Conservation (phyloP, 2,329 filamentous ascomycete genomes). For the Cytospora paraplurivora region DNA sequence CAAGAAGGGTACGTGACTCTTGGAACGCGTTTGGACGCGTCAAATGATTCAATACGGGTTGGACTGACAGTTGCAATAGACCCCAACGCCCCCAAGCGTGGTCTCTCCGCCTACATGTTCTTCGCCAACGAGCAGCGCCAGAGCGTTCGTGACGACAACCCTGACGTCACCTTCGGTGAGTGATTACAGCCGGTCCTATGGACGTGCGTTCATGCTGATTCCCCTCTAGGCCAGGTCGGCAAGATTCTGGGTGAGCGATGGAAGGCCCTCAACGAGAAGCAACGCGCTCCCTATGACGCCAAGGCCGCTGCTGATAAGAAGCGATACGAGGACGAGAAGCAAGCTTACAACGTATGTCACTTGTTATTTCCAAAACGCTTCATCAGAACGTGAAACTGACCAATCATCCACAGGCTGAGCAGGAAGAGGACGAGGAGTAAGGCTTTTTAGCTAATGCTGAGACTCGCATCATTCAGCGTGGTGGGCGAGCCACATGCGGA, state of each 20-base stretch:
- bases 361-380: slow-evolving; percentile 26
- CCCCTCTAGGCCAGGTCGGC: slow-evolving; percentile 77
- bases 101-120: slow-evolving; percentile 99
- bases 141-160: slow-evolving; percentile 97
- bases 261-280: slow-evolving; percentile 94
- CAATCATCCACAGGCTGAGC: slow-evolving; percentile 52
- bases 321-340: slow-evolving; percentile 98
- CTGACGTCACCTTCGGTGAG: slow-evolving; percentile 91
- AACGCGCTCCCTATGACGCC: slow-evolving; percentile 90
- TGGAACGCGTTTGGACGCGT: background rate
- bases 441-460: background rate
- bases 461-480: background rate
- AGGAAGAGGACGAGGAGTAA: slow-evolving; percentile 53
- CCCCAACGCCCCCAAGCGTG: slow-evolving; percentile 98
- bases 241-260: slow-evolving; percentile 98
- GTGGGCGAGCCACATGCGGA: slow-evolving; percentile 9
- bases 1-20: slow-evolving; percentile 60
- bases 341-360: slow-evolving; percentile 78
- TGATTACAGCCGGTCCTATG: slow-evolving; percentile 18
- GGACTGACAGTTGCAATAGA: slow-evolving; percentile 53
- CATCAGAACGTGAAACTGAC: slow-evolving; percentile 35
- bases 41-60: background rate
- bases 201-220: slow-evolving; percentile 28
- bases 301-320: slow-evolving; percentile 98
- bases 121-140: slow-evolving; percentile 99